Evolutionary conservation across 495 filamentous ascomycete genomes (phyloP), one percentile per base, ranked within the genome.

Genomic region (Annulohypoxylon nitens): DNA sequence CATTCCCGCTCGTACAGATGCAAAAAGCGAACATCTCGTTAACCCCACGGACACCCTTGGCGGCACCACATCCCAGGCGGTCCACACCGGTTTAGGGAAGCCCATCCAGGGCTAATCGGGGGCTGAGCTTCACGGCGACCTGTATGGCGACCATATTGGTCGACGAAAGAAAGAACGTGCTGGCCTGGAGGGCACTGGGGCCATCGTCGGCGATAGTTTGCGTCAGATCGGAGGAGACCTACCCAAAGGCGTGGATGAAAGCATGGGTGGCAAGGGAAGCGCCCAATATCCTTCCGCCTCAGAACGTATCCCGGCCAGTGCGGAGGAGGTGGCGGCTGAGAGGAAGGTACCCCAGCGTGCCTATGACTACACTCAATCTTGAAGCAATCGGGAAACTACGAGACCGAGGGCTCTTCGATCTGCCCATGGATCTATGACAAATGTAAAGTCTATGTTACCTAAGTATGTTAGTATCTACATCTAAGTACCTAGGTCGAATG

Each of bases 31-130:
- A 9, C 48, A 26, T 4, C 39, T 47, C 1, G 59, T 75, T 62
- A 66, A 76, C 8, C 86, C 90, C 3, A 77, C 79, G 0, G 86
- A 88, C 26, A 89, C 90, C 0, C 76, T 93, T 12, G 78, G 76
- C 18, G 93, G 93, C 4, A 84, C 91, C 2, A 93, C 90, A 0
- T 91, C 88, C 3, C 75, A 74, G 34, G 88, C 90, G 59, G 85
- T 95, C 4, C 77, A 94, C 80, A 81, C 79, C 0, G 87, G 90
- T 0, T 59, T 88, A 0, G 90, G 90, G 0, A 85, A 89, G 48
- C 92, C 92, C 0, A 81, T 85, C 2, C 81, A 87, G 37, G 92
- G 92, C 1, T 84, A 90, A 83, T 88, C 88, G 10, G 83, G 79
- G 58, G 75, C 71, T 2, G 91, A 96, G 81, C 30, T 89, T 25